phyloP scores from a whole-genome alignment of 768 basidiomycete species.

The Suillus subaureus region DNA sequence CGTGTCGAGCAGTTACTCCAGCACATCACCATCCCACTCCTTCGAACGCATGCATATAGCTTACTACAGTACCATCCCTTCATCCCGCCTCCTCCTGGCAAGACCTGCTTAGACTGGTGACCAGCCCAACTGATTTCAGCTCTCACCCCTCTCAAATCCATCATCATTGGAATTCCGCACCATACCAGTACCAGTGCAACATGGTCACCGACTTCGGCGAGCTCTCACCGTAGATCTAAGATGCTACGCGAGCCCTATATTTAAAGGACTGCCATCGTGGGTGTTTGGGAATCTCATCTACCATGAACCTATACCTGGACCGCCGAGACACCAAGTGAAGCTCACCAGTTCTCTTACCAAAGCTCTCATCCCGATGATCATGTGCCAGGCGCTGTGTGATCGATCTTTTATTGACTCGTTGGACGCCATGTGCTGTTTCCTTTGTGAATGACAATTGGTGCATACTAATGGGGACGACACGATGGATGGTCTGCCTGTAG shows the following conservation, averaged over 20 bases:
- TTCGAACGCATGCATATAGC: too few relatives aligned
- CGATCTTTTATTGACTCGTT: background rate
- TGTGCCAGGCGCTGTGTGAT: background rate
- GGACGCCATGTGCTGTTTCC: background rate
- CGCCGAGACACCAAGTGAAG: background rate
- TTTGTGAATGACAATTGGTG: background rate
- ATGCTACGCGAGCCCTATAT: background rate
- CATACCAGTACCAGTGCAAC: too few relatives aligned
- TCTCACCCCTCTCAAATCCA: too few relatives aligned
- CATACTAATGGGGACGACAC: background rate
- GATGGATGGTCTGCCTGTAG: background rate
- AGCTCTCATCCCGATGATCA: background rate
- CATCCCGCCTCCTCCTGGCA: too few relatives aligned
- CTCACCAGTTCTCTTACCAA: background rate
- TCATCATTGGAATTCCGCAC: too few relatives aligned
- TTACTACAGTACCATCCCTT: too few relatives aligned
- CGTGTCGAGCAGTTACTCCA: too few relatives aligned
- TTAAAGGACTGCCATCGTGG: background rate
- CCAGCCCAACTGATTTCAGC: too few relatives aligned
- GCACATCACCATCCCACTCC: too few relatives aligned
- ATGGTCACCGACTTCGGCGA: background rate
- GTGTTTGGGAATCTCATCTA: background rate
- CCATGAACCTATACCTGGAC: background rate
- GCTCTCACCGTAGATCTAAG: background rate
- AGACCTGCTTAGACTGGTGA: too few relatives aligned